Percentiles rank a stretch among this genome's conserved stretches.
phyloP scores from a whole-genome alignment of 2,329 filamentous ascomycete genomes.

The Apiospora phragmitis region DNA sequence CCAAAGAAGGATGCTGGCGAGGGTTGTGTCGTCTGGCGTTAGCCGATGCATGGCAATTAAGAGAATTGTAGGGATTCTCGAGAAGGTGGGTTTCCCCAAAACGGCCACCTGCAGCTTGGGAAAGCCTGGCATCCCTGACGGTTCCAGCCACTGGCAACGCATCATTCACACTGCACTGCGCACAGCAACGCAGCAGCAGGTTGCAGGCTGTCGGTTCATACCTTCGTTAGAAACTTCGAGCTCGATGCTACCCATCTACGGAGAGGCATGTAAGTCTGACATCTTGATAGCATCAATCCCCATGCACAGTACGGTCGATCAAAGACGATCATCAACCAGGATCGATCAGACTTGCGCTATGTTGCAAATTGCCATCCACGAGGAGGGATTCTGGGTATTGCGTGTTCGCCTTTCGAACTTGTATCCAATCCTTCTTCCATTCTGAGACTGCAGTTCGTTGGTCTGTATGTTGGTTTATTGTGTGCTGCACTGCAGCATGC shows the following conservation, averaged over 20 bases:
- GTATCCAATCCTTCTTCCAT: neutral
- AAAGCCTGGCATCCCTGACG: neutral
- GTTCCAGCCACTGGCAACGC: neutral
- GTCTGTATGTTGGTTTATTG: neutral
- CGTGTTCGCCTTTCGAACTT: neutral
- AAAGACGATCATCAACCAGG: neutral
- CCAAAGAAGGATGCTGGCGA: neutral
- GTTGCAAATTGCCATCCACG: neutral
- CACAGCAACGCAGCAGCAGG: neutral
- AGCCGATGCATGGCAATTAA: conserved; percentile 6
- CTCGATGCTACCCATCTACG: neutral
- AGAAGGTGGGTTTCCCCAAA: neutral
- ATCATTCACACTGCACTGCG: neutral
- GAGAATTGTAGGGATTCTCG: neutral
- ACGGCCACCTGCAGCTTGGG: neutral
- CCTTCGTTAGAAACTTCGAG: neutral
- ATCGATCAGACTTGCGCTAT: neutral
- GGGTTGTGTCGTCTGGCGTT: neutral
- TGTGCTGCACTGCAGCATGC: conserved; percentile 2
- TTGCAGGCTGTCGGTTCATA: neutral
- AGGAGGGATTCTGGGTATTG: neutral
- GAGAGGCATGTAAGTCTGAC: neutral
- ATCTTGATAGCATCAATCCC: neutral
- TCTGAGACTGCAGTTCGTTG: neutral
- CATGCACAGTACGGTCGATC: neutral